These are phyloP conservation scores for Globisporangium irregulare DNA, from an alignment of 352 stramenopile genomes.

Conservation along the genomic window DNA sequence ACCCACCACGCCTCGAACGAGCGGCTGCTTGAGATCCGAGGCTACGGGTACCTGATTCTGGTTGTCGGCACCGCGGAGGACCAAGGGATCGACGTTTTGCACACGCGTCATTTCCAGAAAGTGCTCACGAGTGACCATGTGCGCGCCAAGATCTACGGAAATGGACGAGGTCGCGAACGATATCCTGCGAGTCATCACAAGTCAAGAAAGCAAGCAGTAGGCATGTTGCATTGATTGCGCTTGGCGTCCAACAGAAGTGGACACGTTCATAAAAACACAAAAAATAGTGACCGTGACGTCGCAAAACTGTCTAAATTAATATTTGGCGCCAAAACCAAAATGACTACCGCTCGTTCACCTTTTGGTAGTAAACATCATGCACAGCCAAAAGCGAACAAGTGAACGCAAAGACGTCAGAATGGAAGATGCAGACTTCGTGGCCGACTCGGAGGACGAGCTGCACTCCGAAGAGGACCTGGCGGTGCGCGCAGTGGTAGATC, in stretches of 20 bases:
- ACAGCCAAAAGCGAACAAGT: no score
- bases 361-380: no score
- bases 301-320: no score
- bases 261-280: no score
- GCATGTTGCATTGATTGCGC: no score
- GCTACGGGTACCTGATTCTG: background rate
- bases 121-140: background rate
- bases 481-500: background rate
- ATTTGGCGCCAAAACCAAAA: no score
- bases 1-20: conserved; percentile 39
- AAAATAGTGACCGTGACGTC: no score
- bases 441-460: conserved; percentile 44
- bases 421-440: conserved; percentile 51
- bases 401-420: conserved; percentile 21
- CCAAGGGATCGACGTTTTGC: background rate
- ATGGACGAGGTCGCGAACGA: background rate
- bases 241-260: no score
- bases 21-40: conserved; percentile 22
- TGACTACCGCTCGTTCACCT: no score
- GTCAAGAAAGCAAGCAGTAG: background rate
- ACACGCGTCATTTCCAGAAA: background rate
- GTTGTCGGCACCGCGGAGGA: background rate
- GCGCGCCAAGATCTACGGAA: background rate
- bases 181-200: background rate
- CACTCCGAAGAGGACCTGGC: background rate